Evolutionary conservation across 2,329 filamentous ascomycete genomes (phyloP), one percentile per base, ranked within the genome.

Genomic region (Arthrobotrys conoides): DNA sequence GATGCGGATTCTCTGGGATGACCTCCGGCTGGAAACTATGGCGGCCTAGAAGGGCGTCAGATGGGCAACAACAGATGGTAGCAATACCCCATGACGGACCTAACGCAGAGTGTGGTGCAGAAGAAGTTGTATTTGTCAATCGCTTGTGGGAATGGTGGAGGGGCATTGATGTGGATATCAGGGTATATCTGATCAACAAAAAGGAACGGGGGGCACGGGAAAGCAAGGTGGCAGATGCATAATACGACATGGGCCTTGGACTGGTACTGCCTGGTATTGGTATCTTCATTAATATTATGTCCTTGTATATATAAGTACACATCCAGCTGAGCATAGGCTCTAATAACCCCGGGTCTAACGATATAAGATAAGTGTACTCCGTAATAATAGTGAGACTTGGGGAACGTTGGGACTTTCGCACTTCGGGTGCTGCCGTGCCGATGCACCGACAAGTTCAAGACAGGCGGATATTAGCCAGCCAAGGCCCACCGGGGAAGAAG

Each of bases 111-210:
- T 81, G 73, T 30, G 82, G 81, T 1, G 80, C 72, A 14, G 80
- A 80, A 53, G 82, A 82, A 44, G 67, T 81, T 22, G 69, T 41
- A 36, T 82, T 82, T 73, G 79, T 82, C 10, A 80, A 71, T 24
- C 61, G 66, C n/a, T 72, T 82, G 64, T 81, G 81, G 46, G 68
- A 69, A 24, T 82, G 81, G 81, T 82, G 76, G 76, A 71, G 73
- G 46, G 68, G 75, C 4, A 78, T 78, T 12, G 75, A 78, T 33
- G 55, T 78, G 18, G 75, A 78, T 14, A 38, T 72, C 6, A 27
- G 75, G 63, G 75, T 78, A 33, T 68, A 51, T 44, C 22, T 78
- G 22, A 78, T 72, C n/a, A 71, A 69, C 46, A 61, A 48, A 16
- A 36, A 33, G 24, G 38, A 64, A 33, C 36, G 38, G 53, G 33